Evolutionary conservation across 2,329 filamentous ascomycete genomes (phyloP).

Genomic region (Aspergillus felis): DNA sequence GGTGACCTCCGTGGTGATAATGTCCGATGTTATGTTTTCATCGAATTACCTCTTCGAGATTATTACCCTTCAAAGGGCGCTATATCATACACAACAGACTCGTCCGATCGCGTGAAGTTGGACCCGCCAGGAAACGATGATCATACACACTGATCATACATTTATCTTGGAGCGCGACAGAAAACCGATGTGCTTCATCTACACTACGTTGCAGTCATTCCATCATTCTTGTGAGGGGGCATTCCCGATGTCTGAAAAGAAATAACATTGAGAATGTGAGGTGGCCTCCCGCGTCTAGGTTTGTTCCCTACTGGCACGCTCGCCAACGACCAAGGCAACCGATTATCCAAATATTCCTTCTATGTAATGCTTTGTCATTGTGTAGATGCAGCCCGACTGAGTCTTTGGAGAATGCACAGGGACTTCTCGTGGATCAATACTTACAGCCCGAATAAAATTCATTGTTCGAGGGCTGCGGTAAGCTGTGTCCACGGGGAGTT

Average conservation of each 20-base stretch:
- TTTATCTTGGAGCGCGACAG: background rate
- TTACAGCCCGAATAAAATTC: background rate
- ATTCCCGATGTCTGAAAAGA: background rate
- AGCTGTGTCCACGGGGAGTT: background rate
- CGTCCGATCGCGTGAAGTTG: slow-evolving; percentile 4
- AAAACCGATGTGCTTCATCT: background rate
- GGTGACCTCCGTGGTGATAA: slow-evolving; percentile 12
- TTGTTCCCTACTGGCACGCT: background rate
- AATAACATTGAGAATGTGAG: background rate
- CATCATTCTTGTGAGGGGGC: background rate
- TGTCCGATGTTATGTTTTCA: background rate
- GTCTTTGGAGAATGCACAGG: background rate
- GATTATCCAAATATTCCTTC: background rate
- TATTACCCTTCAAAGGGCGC: background rate
- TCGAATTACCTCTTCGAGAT: background rate
- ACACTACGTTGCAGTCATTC: background rate
- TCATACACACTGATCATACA: slow-evolving; percentile 8
- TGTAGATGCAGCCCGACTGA: background rate
- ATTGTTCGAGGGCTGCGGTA: background rate
- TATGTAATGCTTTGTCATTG: background rate
- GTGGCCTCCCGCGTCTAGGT: background rate
- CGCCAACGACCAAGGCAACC: background rate
- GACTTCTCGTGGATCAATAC: background rate
- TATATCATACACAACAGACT: background rate
- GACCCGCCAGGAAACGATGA: slow-evolving; percentile 13